These are phyloP conservation scores for Helicostylum pulchrum DNA, from an alignment of 192 early-diverging fungal genomes.

Conservation along the genomic window DNA sequence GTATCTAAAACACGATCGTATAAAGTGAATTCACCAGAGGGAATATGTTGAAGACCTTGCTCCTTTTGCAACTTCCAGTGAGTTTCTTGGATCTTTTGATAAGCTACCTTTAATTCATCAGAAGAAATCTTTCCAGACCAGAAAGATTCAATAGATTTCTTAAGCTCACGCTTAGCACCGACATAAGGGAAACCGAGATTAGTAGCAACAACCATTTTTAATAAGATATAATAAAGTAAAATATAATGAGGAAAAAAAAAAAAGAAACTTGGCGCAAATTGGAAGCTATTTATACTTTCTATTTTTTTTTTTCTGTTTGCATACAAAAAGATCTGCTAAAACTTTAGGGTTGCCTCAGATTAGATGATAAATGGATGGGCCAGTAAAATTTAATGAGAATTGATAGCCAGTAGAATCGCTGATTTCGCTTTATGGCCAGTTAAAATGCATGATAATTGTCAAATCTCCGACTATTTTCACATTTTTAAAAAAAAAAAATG, in stretches of 20 bases:
- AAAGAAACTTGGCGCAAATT: neutral
- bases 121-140: constrained; percentile 87
- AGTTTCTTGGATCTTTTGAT: constrained; percentile 69
- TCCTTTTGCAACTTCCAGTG: constrained; percentile 66
- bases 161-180: constrained; percentile 93
- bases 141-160: constrained; percentile 92
- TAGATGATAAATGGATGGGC: no score
- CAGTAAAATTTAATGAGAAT: no score
- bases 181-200: constrained; percentile 88
- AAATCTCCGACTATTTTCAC: no score
- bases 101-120: constrained; percentile 62
- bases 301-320: no score
- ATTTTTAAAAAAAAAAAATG: no score
- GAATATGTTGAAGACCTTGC: constrained; percentile 79
- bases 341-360: no score
- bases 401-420: no score
- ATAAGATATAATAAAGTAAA: neutral
- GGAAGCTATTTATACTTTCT: no score
- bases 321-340: no score
- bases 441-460: no score
- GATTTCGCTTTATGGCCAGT: no score
- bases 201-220: constrained; percentile 40
- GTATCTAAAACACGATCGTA: constrained; percentile 77
- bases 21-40: constrained; percentile 92
- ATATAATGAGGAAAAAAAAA: constrained; percentile 4